Percentiles rank a stretch among this genome's conserved stretches.
phyloP scores from a whole-genome alignment of 257 asterid species.

The Lithospermum erythrorhizon region DNA sequence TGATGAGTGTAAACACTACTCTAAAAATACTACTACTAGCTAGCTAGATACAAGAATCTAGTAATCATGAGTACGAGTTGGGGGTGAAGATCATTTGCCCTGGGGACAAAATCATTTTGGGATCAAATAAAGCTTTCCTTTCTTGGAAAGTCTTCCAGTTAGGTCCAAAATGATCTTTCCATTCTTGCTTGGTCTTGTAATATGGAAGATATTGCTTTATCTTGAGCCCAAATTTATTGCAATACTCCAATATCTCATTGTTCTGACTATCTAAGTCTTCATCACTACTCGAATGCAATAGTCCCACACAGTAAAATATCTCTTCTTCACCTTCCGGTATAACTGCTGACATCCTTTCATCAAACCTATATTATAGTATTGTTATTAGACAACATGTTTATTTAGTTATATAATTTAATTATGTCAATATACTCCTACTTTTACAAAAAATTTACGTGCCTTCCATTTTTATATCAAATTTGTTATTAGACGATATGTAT shows the following conservation, averaged over 20 bases:
- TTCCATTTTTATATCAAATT: too few species aligned
- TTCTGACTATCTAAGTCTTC: slow-evolving; percentile 21
- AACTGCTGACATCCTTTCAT: slow-evolving; percentile 27
- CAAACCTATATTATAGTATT: slow-evolving; percentile 19
- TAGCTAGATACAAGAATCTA: not conserved
- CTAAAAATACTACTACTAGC: too few species aligned
- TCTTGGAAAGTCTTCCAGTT: slow-evolving; percentile 23
- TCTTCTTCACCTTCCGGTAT: slow-evolving; percentile 29
- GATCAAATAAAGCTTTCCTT: slow-evolving; percentile 29
- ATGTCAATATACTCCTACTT: too few species aligned
- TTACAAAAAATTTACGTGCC: too few species aligned
- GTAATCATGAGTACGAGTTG: not conserved
- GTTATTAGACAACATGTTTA: too few species aligned
- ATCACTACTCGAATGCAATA: slow-evolving; percentile 15
- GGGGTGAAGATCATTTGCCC: slow-evolving; percentile 31
- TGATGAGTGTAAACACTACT: too few species aligned
- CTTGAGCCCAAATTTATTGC: slow-evolving; percentile 15
- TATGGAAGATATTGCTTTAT: slow-evolving; percentile 35
- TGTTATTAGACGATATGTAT: too few species aligned
- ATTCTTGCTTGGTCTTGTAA: slow-evolving; percentile 16
- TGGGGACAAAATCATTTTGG: slow-evolving; percentile 24
- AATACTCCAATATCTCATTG: slow-evolving; percentile 17
- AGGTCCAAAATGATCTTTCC: slow-evolving; percentile 28
- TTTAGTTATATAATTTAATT: too few species aligned
- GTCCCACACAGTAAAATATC: slow-evolving; percentile 25